Conservation (phyloP, 1,139 yeast genomes). For the Yamadazyma dushanensis region DNA sequence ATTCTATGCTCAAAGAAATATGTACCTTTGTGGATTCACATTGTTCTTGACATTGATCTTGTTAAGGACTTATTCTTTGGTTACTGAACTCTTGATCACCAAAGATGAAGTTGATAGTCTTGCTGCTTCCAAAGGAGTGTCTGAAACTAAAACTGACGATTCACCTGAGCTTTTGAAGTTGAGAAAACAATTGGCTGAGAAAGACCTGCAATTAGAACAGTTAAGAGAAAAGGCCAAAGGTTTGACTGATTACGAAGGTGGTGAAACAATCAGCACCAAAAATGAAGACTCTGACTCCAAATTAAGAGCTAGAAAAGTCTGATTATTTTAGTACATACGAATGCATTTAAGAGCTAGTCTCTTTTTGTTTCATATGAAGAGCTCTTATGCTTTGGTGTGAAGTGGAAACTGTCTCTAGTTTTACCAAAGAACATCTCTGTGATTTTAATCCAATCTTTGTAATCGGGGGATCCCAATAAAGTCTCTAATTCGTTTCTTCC, state of each 20-base stretch:
- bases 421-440: constrained; percentile 96
- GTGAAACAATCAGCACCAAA: constrained; percentile 6
- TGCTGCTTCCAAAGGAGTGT: constrained; percentile 22
- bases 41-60: constrained; percentile 84
- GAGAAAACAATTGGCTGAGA: constrained; percentile 55
- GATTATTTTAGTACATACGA: not conserved
- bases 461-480: constrained; percentile 78
- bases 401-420: constrained; percentile 70
- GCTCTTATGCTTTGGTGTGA: constrained; percentile 93
- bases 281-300: constrained; percentile 3
- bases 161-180: constrained; percentile 47
- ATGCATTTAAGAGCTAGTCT: not conserved
- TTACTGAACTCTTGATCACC: constrained; percentile 65
- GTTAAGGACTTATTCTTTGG: constrained; percentile 82
- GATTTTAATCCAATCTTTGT: constrained; percentile 92
- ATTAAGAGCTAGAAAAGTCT: constrained; percentile 11
- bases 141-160: constrained; percentile 20
- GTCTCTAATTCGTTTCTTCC: constrained; percentile 97
- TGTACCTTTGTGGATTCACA: constrained; percentile 95
- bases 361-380: constrained; percentile 56
- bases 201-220: constrained; percentile 61
- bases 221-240: constrained; percentile 73
- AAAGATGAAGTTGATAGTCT: constrained; percentile 61
- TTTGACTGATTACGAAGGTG: constrained; percentile 57
- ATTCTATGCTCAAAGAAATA: constrained; percentile 94